Percentiles rank a stretch among this genome's conserved stretches.
Conservation (phyloP, 1,284 basidiomycete species). For the Rhodotorula sp. region DNA sequence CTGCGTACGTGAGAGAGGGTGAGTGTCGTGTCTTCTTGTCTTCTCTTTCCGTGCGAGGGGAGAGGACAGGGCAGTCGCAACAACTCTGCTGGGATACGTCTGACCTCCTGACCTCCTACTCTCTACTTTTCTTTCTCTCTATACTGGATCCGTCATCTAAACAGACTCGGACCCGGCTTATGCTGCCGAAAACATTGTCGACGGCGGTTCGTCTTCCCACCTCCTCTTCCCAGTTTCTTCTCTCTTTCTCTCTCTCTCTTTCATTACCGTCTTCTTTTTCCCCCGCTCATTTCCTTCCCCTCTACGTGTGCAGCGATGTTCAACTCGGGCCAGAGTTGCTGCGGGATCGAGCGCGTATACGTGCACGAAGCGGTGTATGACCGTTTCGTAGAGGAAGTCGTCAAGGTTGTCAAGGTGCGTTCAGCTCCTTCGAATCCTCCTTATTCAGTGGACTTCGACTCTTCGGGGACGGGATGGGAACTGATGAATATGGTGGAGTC, state of each 20-base stretch:
- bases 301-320: constrained; percentile 64
- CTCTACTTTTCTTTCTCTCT: background rate
- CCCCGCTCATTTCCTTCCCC: too few relatives aligned
- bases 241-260: too few relatives aligned
- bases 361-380: constrained; percentile 83
- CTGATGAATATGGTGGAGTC: background rate
- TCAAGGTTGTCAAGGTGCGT: constrained; percentile 67
- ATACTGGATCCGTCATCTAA: too few relatives aligned
- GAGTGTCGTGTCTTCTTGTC: background rate
- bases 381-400: constrained; percentile 72
- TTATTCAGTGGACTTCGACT: too few relatives aligned
- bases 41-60: background rate
- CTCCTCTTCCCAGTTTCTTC: background rate
- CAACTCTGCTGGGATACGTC: too few relatives aligned
- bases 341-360: constrained; percentile 86
- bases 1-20: constrained; percentile 77
- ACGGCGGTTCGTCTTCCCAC: constrained; percentile 63
- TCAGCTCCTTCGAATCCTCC: too few relatives aligned
- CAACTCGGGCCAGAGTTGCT: constrained; percentile 93
- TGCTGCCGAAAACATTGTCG: constrained; percentile 76
- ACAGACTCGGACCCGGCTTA: constrained; percentile 78
- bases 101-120: too few relatives aligned
- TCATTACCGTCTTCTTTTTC: background rate
- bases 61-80: too few relatives aligned
- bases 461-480: background rate